These are phyloP conservation scores for Phoma sp. DNA, from an alignment of 2,329 filamentous ascomycete species.

Conservation along the genomic window DNA sequence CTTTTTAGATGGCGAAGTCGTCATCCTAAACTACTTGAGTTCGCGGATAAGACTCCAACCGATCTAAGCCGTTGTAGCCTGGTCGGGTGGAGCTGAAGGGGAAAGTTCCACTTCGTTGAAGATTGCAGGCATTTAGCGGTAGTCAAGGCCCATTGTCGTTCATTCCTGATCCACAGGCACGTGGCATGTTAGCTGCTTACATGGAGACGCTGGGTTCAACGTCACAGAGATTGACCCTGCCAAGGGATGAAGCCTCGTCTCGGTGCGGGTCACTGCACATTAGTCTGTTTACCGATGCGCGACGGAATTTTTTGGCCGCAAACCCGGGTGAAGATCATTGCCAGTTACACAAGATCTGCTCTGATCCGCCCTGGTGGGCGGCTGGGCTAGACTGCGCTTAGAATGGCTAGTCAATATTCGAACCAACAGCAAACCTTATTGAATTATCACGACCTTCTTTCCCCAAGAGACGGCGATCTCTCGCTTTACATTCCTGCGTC, in stretches of 20 bases:
- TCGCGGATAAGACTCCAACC: background rate
- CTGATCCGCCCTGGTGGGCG: too few species aligned
- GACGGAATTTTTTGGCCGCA: too few species aligned
- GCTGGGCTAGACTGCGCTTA: too few species aligned
- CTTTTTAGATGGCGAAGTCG: background rate
- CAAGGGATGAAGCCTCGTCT: background rate
- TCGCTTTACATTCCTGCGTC: background rate
- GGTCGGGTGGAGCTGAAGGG: too few species aligned
- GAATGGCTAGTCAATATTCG: too few species aligned
- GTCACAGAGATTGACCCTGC: background rate
- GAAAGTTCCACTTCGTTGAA: background rate
- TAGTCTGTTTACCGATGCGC: background rate
- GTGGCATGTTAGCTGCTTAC: too few species aligned
- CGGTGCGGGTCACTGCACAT: background rate
- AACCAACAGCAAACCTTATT: background rate
- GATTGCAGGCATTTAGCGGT: background rate
- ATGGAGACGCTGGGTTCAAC: background rate
- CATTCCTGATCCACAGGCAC: too few species aligned
- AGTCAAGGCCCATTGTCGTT: background rate
- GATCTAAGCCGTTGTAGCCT: too few species aligned
- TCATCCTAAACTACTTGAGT: too few species aligned
- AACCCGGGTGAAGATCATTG: too few species aligned
- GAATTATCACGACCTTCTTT: background rate
- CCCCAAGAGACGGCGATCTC: background rate
- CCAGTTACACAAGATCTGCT: too few species aligned